These are phyloP conservation scores for Calocybe gambosa DNA, from an alignment of 1,284 basidiomycete genomes.

Conservation along the genomic window DNA sequence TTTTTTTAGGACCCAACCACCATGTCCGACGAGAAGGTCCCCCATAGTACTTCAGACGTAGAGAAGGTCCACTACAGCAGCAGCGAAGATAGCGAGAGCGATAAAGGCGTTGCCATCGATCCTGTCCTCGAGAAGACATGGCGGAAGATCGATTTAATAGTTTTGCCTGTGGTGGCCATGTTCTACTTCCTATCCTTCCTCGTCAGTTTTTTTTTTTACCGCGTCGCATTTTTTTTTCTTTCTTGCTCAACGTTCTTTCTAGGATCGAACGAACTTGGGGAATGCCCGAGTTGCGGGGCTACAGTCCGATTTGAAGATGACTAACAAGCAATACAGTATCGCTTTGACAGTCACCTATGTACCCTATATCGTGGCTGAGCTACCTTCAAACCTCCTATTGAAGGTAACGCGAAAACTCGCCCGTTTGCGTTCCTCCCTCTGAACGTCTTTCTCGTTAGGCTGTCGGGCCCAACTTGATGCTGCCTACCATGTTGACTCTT, in stretches of 20 bases:
- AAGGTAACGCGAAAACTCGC: constrained; percentile 35
- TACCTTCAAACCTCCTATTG: constrained; percentile 55
- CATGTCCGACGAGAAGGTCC: constrained; percentile 9
- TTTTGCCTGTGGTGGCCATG: constrained; percentile 11
- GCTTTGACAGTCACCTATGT: constrained; percentile 41
- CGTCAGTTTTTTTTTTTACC: no score
- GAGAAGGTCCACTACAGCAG: constrained; percentile 11
- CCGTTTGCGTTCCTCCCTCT: no score
- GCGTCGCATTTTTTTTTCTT: no score
- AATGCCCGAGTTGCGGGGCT: constrained; percentile 14
- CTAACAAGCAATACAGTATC: constrained; percentile 30
- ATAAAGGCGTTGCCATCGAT: not conserved
- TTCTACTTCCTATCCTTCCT: constrained; percentile 14
- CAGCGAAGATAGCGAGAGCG: constrained; percentile 4
- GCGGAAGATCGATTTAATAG: constrained; percentile 9
- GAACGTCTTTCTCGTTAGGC: not conserved
- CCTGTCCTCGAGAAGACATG: constrained; percentile 10
- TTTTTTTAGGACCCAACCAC: not conserved
- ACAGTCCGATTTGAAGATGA: constrained; percentile 37
- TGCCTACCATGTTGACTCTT: constrained; percentile 49
- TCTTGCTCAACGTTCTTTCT: not conserved
- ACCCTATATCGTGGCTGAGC: constrained; percentile 53
- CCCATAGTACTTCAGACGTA: constrained; percentile 2
- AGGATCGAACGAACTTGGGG: constrained; percentile 15
- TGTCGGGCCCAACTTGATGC: constrained; percentile 50